Percentiles rank a stretch among this genome's conserved stretches.
Conservation (phyloP, 2,329 filamentous ascomycete species). For the Colletotrichum magnum region DNA sequence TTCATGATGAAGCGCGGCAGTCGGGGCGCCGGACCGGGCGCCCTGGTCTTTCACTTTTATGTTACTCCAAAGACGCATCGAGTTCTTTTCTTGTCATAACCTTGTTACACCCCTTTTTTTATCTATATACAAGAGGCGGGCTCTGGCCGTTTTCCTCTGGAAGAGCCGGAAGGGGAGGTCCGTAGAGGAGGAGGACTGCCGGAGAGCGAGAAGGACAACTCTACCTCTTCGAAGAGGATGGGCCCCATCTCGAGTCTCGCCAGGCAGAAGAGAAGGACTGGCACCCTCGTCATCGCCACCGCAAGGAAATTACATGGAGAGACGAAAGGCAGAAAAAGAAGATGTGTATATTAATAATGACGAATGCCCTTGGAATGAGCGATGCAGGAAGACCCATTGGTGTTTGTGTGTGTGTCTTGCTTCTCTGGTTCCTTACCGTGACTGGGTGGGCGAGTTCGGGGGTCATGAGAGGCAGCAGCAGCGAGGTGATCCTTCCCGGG, state of each 20-base stretch:
- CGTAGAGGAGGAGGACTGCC: slow-evolving; percentile 5
- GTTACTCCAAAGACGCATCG: slow-evolving; percentile 27
- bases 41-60: not conserved
- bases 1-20: slow-evolving; percentile 31
- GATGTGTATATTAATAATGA: slow-evolving; percentile 41
- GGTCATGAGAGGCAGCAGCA: too few species aligned
- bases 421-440: not conserved
- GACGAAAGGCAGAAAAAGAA: slow-evolving; percentile 5
- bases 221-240: not conserved
- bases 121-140: slow-evolving; percentile 35
- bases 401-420: not conserved
- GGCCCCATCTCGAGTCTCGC: not conserved
- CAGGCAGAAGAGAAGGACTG: too few species aligned
- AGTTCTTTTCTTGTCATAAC: slow-evolving; percentile 29
- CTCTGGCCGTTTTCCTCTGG: not conserved
- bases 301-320: slow-evolving; percentile 7
- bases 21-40: slow-evolving; percentile 9
- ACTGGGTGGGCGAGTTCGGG: too few species aligned
- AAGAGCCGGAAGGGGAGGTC: not conserved
- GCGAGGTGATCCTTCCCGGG: too few species aligned
- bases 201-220: not conserved
- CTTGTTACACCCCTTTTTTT: slow-evolving; percentile 16
- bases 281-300: slow-evolving; percentile 6
- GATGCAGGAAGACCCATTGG: not conserved
- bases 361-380: slow-evolving; percentile 33